These are phyloP conservation scores for Yamadazyma spencermartinsiae DNA, from an alignment of 1,139 yeast species.

Conservation along the genomic window DNA sequence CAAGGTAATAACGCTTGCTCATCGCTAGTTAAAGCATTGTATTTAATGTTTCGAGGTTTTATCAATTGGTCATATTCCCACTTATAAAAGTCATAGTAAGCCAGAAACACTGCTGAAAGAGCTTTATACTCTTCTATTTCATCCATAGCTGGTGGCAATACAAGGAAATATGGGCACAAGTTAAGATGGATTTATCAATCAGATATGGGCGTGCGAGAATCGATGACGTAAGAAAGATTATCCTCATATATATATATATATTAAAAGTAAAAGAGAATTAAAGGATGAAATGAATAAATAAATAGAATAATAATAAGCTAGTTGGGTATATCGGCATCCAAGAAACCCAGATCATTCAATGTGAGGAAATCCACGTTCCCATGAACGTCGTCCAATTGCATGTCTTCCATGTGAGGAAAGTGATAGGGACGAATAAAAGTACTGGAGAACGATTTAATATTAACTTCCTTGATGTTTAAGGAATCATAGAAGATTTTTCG, in stretches of 20 bases:
- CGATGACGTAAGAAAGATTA: neutral
- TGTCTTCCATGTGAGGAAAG: slow-evolving; percentile 26
- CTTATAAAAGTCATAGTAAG: slow-evolving; percentile 34
- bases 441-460: slow-evolving; percentile 26
- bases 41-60: slow-evolving; percentile 34
- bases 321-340: slow-evolving; percentile 15
- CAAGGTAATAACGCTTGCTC: slow-evolving; percentile 52
- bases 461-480: slow-evolving; percentile 28
- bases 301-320: neutral
- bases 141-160: slow-evolving; percentile 7
- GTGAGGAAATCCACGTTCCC: slow-evolving; percentile 18
- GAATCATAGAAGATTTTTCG: slow-evolving; percentile 27
- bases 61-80: slow-evolving; percentile 39
- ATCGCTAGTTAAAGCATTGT: slow-evolving; percentile 29
- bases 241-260: no score
- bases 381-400: slow-evolving; percentile 6
- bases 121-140: slow-evolving; percentile 40
- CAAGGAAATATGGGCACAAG: neutral
- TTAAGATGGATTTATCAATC: neutral
- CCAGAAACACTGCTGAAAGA: slow-evolving; percentile 39
- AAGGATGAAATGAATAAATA: no score
- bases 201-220: neutral
- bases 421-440: slow-evolving; percentile 29
- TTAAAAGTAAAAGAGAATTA: no score
- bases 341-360: slow-evolving; percentile 20